Conservation (phyloP, 1,284 basidiomycete species). For the Mycena sp. region DNA sequence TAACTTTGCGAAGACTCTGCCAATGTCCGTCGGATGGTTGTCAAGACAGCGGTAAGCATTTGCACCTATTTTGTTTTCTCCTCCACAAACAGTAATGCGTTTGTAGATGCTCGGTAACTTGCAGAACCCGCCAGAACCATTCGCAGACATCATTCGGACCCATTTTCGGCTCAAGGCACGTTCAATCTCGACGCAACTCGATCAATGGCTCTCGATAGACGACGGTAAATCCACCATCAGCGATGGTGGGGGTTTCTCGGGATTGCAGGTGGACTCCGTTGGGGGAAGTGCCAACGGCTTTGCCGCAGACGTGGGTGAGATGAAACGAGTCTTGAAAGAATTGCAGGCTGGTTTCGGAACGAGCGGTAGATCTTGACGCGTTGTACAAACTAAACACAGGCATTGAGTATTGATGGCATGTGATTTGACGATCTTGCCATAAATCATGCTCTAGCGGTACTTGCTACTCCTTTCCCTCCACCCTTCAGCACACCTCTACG, state of each 20-base stretch:
- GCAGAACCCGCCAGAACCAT: slow-evolving; percentile 83
- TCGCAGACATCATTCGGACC: slow-evolving; percentile 84
- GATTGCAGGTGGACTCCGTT: slow-evolving; percentile 41
- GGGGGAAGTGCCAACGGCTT: slow-evolving; percentile 64
- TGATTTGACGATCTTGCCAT: no score
- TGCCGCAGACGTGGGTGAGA: slow-evolving; percentile 72
- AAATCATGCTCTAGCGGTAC: no score
- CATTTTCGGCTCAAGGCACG: slow-evolving; percentile 90
- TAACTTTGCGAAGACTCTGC: slow-evolving; percentile 69
- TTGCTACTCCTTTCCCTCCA: no score
- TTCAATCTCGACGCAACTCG: slow-evolving; percentile 77
- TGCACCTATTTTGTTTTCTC: slow-evolving; percentile 2
- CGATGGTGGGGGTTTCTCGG: slow-evolving; percentile 60
- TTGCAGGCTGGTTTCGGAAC: slow-evolving; percentile 43
- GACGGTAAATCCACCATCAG: slow-evolving; percentile 65
- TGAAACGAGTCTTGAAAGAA: slow-evolving; percentile 65
- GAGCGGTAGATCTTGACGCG: neutral
- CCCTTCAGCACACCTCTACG: slow-evolving; percentile 7
- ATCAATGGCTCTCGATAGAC: slow-evolving; percentile 79
- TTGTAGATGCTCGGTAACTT: slow-evolving; percentile 86
- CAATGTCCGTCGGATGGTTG: slow-evolving; percentile 89
- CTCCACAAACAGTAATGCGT: slow-evolving; percentile 18
- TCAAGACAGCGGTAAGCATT: slow-evolving; percentile 79
- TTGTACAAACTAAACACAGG: neutral
- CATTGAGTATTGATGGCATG: neutral